These are phyloP conservation scores for Penicillium paxilli DNA, from an alignment of 495 filamentous ascomycete genomes.

Conservation along the genomic window DNA sequence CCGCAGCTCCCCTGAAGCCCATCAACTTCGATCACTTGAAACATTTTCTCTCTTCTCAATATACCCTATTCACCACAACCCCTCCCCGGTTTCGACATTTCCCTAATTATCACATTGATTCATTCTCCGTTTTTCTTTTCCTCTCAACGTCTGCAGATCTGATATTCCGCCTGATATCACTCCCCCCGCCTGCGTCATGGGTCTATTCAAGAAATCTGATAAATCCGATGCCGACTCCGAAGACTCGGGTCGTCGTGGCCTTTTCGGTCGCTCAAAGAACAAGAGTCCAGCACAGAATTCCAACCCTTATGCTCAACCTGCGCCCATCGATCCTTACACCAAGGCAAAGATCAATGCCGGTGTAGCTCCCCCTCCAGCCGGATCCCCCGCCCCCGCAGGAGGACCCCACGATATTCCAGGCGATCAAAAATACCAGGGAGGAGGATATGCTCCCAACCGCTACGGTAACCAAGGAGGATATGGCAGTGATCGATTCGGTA, in stretches of 20 bases:
- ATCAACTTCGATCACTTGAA: conserved; percentile 14
- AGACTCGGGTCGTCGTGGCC: conserved; percentile 56
- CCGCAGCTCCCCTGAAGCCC: conserved; percentile 26
- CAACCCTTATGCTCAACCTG: conserved; percentile 69
- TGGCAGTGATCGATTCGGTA: conserved; percentile 62
- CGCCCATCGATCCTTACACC: conserved; percentile 62
- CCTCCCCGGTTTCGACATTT: not conserved
- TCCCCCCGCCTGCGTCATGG: conserved; percentile 54
- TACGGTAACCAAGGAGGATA: conserved; percentile 66
- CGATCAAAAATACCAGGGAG: conserved; percentile 49
- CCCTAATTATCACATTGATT: not conserved
- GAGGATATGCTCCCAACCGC: conserved; percentile 57
- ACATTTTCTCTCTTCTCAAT: conserved; percentile 9
- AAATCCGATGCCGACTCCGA: conserved; percentile 63
- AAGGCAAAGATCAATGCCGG: conserved; percentile 54
- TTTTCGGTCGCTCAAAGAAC: conserved; percentile 64
- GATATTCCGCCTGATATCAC: not conserved
- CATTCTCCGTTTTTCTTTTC: conserved; percentile 8
- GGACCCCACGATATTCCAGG: conserved; percentile 38
- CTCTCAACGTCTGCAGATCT: conserved; percentile 3
- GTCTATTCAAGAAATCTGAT: conserved; percentile 64
- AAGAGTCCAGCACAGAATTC: conserved; percentile 52
- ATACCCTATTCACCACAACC: not conserved
- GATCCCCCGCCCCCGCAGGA: conserved; percentile 21
- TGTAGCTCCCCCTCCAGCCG: conserved; percentile 39